These are phyloP conservation scores for Silene conica DNA, from an alignment of 148 eudicot genomes.

Conservation along the genomic window DNA sequence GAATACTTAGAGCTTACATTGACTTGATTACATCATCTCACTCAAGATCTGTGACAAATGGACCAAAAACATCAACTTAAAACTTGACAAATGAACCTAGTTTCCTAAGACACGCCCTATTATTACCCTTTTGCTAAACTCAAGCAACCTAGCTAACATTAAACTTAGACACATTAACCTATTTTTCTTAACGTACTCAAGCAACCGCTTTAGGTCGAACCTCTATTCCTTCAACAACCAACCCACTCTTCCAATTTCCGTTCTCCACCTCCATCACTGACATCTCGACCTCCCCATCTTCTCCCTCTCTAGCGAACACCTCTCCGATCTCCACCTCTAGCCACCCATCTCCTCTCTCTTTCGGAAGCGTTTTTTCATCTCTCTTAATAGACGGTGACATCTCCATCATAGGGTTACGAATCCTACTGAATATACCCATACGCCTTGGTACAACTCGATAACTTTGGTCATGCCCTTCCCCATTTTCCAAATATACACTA, in stretches of 20 bases:
- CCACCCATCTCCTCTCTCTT: constrained; percentile 58
- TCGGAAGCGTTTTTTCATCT: constrained; percentile 19
- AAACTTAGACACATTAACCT: no score
- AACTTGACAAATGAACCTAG: no score
- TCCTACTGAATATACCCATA: constrained; percentile 18
- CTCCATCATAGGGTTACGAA: not conserved
- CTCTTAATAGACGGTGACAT: not conserved
- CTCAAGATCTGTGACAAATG: no score
- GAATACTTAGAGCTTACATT: no score
- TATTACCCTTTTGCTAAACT: no score
- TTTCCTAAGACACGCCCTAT: no score
- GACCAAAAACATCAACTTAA: no score
- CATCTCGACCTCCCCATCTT: constrained; percentile 36
- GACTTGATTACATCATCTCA: no score
- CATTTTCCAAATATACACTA: constrained; percentile 28
- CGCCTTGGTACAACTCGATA: constrained; percentile 27
- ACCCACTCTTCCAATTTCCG: constrained; percentile 40
- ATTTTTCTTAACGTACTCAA: no score
- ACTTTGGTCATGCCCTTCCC: constrained; percentile 19
- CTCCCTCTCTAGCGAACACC: constrained; percentile 24
- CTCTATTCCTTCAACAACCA: constrained; percentile 30
- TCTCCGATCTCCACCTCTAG: constrained; percentile 55
- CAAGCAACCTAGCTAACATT: no score
- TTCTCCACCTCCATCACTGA: constrained; percentile 28
- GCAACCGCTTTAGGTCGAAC: not conserved